Percentiles rank a stretch among this genome's conserved stretches.
Conservation (phyloP, 2,329 filamentous ascomycete species). For the Alternaria conjuncta region DNA sequence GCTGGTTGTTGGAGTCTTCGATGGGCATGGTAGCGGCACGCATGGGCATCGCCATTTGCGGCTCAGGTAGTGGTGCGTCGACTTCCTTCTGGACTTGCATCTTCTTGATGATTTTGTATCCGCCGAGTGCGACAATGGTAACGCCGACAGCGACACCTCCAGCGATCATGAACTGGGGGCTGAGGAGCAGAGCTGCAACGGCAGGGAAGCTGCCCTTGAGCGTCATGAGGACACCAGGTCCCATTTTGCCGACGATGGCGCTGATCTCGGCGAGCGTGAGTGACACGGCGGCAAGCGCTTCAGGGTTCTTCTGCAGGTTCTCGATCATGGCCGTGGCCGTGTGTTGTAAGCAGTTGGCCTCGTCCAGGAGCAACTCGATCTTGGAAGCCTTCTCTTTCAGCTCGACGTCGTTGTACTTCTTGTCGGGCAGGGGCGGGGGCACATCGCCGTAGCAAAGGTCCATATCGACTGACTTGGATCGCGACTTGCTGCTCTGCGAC, state of each 20-base stretch:
- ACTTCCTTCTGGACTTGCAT: constrained; percentile 62
- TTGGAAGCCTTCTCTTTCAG: constrained; percentile 73
- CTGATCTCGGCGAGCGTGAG: constrained; percentile 92
- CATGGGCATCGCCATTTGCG: constrained; percentile 18
- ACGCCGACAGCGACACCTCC: constrained; percentile 87
- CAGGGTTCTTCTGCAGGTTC: constrained; percentile 80
- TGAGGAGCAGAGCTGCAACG: constrained; percentile 83
- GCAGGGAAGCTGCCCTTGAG: constrained; percentile 84
- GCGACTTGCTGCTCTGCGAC: constrained; percentile 26
- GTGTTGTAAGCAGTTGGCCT: constrained; percentile 88
- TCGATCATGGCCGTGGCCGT: constrained; percentile 82
- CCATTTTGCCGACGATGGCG: constrained; percentile 80
- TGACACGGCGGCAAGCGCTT: constrained; percentile 91
- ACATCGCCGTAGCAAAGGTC: constrained; percentile 88
- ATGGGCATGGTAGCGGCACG: constrained; percentile 16
- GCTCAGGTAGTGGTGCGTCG: constrained; percentile 17
- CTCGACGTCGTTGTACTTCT: constrained; percentile 60
- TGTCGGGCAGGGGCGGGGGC: constrained; percentile 68
- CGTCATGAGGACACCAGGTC: constrained; percentile 75
- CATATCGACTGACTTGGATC: constrained; percentile 72
- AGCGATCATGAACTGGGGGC: constrained; percentile 93
- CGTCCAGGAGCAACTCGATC: constrained; percentile 79
- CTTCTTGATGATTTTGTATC: constrained; percentile 95
- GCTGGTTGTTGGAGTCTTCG: constrained; percentile 35
- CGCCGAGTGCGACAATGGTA: constrained; percentile 94